Conservation (phyloP, 495 filamentous ascomycete species). For the Terfezia claveryi region DNA sequence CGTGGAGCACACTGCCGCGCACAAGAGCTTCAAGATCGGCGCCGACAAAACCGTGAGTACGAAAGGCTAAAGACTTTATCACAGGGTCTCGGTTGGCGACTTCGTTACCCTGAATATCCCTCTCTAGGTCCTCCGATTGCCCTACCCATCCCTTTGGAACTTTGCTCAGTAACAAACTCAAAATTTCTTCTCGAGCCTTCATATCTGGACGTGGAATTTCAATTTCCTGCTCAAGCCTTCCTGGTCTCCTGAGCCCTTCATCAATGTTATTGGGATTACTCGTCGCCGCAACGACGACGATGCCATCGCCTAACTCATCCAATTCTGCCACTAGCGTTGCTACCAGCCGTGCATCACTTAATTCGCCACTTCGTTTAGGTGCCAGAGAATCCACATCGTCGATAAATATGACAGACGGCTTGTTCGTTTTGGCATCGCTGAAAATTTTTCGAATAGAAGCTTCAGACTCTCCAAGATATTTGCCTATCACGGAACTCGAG, state of each 20-base stretch:
- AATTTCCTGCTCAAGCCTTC: constrained; percentile 47
- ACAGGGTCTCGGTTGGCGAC: constrained; percentile 6
- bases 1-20: constrained; percentile 16
- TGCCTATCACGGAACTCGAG: constrained; percentile 37
- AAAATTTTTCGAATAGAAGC: constrained; percentile 46
- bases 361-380: constrained; percentile 31
- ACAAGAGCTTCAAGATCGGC: constrained; percentile 35
- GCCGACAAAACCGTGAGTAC: constrained; percentile 49
- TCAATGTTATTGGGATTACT: constrained; percentile 56
- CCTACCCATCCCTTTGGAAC: constrained; percentile 18
- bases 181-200: constrained; percentile 47
- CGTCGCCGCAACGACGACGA: constrained; percentile 55
- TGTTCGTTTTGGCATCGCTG: constrained; percentile 41
- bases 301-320: constrained; percentile 26
- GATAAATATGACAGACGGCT: constrained; percentile 66
- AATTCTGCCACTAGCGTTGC: constrained; percentile 31
- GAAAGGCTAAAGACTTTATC: constrained; percentile 29
- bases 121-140: constrained; percentile 22
- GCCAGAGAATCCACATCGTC: constrained; percentile 62
- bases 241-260: constrained; percentile 40
- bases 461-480: constrained; percentile 57
- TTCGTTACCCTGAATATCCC: constrained; percentile 1
- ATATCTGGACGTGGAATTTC: constrained; percentile 62
- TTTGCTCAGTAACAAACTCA: constrained; percentile 28
- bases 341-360: constrained; percentile 26